Base-by-base conservation (phyloP, 192 early-diverging fungal genomes). In the Umbelopsis isabellina region DNA sequence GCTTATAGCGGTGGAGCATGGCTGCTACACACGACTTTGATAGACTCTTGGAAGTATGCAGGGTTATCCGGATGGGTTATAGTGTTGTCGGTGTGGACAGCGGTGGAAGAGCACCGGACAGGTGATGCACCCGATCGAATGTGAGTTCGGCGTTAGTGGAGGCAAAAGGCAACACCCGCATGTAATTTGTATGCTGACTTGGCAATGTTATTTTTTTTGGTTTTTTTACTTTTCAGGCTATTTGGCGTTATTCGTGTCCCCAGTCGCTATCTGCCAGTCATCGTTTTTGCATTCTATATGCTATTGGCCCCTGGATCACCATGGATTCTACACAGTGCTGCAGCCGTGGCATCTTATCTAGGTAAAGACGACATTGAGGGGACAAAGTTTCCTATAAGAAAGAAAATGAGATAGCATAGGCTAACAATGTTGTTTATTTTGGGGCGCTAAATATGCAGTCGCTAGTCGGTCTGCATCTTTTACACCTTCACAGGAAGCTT, bases 91-190 rank as follows among this genome's bases (percentile, higher is more conserved):
- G 55, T 61, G 11, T 61, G 55, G 55, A 35, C 27, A 13, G 55
- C 55, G 2, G 55, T 61, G 1, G 55, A 61, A 4, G 55, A 61
- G 12, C 10, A 61, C 16, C 21, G 30, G 11, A 35, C 27, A 18
- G 55, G 55, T n/a, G 55, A 61, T 3, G 55, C 55, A 61, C 55
- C 55, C 4, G 55, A 61, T 61, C 55, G 55, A 30, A 61, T 61
- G 55, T 61, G 33, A 61, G 55, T 61, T 4, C 3, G 33, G 27
- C 55, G 30, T 25, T n/a, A 33, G 55, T n/a, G 8, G 1, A 35
- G 11, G 16, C 11, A 35, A 18, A 35, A 35, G 27, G 55, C 27
- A 35, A 35, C 4, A 22, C 27, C 4, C 16, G 55, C 55, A 27
- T 18, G 33, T 33, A 15, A 2, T 27, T 49, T 49, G 5, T 10